Conservation (phyloP, 352 stramenopile species). For the Globisporangium cystogenes region DNA sequence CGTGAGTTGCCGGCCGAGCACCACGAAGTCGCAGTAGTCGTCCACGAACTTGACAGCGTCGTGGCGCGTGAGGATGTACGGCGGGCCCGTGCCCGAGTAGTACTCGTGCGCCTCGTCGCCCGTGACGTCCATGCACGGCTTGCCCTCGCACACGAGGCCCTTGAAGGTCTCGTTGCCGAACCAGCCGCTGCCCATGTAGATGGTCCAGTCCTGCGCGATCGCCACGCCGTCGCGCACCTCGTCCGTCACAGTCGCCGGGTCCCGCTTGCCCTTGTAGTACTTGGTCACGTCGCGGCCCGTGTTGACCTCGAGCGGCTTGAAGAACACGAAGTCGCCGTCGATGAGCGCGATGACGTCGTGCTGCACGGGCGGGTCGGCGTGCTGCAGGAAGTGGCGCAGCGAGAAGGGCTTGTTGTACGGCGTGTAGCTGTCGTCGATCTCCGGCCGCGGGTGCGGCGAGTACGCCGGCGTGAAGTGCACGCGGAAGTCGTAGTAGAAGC, state of each 20-base stretch:
- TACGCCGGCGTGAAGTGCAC: conserved; percentile 21
- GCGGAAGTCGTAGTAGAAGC: conserved; percentile 23
- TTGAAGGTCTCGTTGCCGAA: conserved; percentile 18
- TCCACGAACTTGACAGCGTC: conserved; percentile 13
- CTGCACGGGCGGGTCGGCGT: conserved; percentile 18
- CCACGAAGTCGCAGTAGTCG: conserved; percentile 21
- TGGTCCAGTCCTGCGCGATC: conserved; percentile 44
- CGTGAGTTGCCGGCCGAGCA: conserved; percentile 12
- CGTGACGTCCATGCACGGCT: conserved; percentile 26
- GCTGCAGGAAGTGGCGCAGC: conserved; percentile 20
- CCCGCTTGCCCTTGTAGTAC: conserved; percentile 31
- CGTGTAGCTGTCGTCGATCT: conserved; percentile 17
- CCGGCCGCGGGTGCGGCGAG: conserved; percentile 10
- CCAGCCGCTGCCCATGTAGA: conserved; percentile 35
- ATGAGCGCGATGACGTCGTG: conserved; percentile 19
- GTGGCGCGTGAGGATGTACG: conserved; percentile 43
- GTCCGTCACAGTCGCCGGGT: conserved; percentile 29
- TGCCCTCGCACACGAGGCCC: conserved; percentile 30
- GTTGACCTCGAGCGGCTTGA: conserved; percentile 22
- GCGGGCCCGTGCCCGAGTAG: conserved; percentile 40
- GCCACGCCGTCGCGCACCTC: conserved; percentile 30
- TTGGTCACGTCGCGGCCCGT: conserved; percentile 29
- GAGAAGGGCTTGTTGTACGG: conserved; percentile 24
- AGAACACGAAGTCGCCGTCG: conserved; percentile 15
- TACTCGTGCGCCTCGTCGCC: conserved; percentile 30